Percentiles rank a stretch among this genome's conserved stretches.
These are phyloP conservation scores for Kwoniella shivajii DNA, from an alignment of 1,284 basidiomycete species.

Conservation along the genomic window DNA sequence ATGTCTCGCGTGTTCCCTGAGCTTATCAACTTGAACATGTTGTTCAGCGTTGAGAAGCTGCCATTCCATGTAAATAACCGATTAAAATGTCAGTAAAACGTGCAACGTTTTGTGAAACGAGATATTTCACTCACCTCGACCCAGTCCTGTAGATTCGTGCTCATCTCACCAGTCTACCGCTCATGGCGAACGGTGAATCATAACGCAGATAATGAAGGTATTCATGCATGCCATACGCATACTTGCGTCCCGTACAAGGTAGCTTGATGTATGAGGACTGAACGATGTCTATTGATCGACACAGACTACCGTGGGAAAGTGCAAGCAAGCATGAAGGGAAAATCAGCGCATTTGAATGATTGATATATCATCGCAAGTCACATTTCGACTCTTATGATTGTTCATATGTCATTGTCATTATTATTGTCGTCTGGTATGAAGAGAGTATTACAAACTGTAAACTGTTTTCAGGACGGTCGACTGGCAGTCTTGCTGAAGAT, in stretches of 20 bases:
- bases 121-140: conserved; percentile 31
- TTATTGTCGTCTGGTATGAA: no score
- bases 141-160: conserved; percentile 46
- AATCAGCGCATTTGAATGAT: no score
- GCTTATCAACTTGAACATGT: conserved; percentile 48
- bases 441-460: no score
- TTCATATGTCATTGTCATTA: no score
- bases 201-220: not conserved
- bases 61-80: not conserved
- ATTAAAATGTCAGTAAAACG: not conserved
- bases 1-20: conserved; percentile 50
- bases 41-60: conserved; percentile 52
- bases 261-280: no score
- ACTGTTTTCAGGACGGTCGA: no score
- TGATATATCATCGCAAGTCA: no score
- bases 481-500: no score
- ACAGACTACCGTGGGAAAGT: conserved; percentile 6
- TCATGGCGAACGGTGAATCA: not conserved
- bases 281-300: no score
- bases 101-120: not conserved
- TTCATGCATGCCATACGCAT: not conserved
- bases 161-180: conserved; percentile 26
- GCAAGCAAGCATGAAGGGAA: no score
- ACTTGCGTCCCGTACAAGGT: no score
- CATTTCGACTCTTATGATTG: no score